Conservation (phyloP, 352 stramenopile species). For the Phytopythium oedochilum region DNA sequence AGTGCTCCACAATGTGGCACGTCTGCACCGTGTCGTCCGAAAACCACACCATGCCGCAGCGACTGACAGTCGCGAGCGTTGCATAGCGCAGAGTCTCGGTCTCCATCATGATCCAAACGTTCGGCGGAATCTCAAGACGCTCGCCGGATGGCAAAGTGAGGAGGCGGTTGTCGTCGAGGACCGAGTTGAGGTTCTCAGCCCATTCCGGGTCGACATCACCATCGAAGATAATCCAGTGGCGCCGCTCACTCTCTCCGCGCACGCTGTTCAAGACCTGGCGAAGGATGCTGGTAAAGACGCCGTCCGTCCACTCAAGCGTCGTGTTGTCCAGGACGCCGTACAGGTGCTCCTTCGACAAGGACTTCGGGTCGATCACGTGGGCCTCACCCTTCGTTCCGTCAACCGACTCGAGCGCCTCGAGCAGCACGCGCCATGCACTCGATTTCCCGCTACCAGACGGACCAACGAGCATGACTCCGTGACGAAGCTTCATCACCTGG, state of each 20-base stretch:
- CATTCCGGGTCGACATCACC: conserved; percentile 99
- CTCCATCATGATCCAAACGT: conserved; percentile 99
- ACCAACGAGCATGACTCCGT: conserved; percentile 99
- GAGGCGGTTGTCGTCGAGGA: conserved; percentile 99
- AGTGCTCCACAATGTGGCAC: conserved; percentile 88
- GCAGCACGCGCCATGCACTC: conserved; percentile 90
- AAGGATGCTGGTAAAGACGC: conserved; percentile 97
- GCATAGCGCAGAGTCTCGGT: conserved; percentile 98
- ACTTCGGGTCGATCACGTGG: conserved; percentile 99
- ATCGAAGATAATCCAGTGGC: conserved; percentile 99
- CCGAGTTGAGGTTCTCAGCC: conserved; percentile 99
- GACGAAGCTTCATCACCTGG: conserved; percentile 96
- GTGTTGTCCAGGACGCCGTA: conserved; percentile 99
- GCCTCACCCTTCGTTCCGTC: conserved; percentile 96
- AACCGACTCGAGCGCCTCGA: conserved; percentile 92
- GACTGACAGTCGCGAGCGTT: conserved; percentile 99
- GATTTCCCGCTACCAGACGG: conserved; percentile 97
- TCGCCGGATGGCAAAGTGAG: conserved; percentile 99
- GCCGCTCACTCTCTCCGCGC: conserved; percentile 93
- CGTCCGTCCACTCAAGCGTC: conserved; percentile 99
- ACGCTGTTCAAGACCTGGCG: conserved; percentile 97
- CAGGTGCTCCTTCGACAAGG: conserved; percentile 97
- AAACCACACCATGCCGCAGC: conserved; percentile 99
- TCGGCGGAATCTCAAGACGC: conserved; percentile 95
- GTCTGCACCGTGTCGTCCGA: conserved; percentile 94